phyloP scores from a whole-genome alignment of 495 filamentous ascomycete genomes.

The Tuber borchii region DNA sequence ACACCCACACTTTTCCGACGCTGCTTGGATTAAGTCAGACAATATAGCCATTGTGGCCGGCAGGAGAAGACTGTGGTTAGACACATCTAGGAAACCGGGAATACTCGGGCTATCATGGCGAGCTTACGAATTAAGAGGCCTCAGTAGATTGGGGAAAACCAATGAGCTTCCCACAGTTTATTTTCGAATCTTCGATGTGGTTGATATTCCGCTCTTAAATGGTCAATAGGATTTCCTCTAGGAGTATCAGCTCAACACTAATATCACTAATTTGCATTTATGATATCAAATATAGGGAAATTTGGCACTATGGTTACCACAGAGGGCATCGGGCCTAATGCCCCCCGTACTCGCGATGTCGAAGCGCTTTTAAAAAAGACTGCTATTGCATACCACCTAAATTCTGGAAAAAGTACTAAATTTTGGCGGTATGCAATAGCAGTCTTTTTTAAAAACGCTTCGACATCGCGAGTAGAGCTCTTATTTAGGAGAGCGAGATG shows the following conservation, averaged over 20 bases:
- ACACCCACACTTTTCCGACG: neutral
- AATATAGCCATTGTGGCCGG: neutral
- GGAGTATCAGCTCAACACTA: neutral
- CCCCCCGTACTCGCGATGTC: too few relatives aligned
- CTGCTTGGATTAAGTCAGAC: neutral
- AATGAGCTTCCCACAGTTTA: neutral
- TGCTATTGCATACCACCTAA: too few relatives aligned
- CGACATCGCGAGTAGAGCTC: too few relatives aligned
- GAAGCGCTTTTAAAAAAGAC: too few relatives aligned
- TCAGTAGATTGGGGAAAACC: neutral
- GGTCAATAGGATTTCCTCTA: neutral
- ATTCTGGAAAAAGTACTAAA: too few relatives aligned
- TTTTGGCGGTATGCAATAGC: too few relatives aligned
- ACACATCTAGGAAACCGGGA: neutral
- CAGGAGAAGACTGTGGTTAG: neutral
- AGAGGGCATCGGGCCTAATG: neutral
- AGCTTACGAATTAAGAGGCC: neutral
- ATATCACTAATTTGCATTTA: neutral
- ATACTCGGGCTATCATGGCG: neutral
- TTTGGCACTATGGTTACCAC: neutral
- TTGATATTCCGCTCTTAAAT: neutral
- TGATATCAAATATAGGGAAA: neutral
- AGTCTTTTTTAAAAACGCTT: too few relatives aligned
- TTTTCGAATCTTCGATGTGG: neutral
- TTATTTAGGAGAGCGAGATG: neutral